These are phyloP conservation scores for Podospora pseudocomata DNA, from an alignment of 495 filamentous ascomycete genomes.

Conservation along the genomic window DNA sequence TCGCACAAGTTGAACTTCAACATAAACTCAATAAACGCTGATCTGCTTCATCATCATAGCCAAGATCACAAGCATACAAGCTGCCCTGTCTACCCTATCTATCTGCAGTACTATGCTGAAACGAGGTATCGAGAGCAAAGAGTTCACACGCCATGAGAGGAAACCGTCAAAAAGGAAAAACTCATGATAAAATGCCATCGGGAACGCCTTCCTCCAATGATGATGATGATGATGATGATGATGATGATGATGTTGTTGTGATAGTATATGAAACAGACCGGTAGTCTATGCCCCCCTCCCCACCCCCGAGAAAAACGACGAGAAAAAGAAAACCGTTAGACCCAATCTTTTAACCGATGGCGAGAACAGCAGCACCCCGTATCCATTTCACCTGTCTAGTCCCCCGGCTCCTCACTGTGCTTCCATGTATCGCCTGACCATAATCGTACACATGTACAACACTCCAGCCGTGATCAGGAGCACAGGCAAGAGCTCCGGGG, in stretches of 20 bases:
- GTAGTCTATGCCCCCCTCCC: constrained; percentile 8
- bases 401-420: constrained; percentile 6
- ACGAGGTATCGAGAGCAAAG: background rate
- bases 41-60: background rate
- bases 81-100: constrained; percentile 6
- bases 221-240: background rate
- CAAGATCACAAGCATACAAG: background rate
- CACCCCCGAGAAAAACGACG: background rate
- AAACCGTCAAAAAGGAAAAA: background rate
- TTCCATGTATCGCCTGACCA: constrained; percentile 16
- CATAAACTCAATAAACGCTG: constrained; percentile 11
- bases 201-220: constrained; percentile 8
- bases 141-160: constrained; percentile 5
- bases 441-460: constrained; percentile 29
- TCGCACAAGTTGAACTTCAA: background rate
- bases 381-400: background rate
- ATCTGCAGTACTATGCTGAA: constrained; percentile 1
- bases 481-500: constrained; percentile 29
- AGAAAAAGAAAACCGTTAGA: constrained; percentile 2
- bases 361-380: background rate
- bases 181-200: constrained; percentile 2
- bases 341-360: constrained; percentile 16
- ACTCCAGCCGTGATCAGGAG: constrained; percentile 23
- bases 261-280: constrained; percentile 9
- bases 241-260: background rate